Percentiles rank a stretch among this genome's conserved stretches.
These are phyloP conservation scores for Cryptococcus wingfieldii DNA, from an alignment of 1,284 basidiomycete genomes.

Conservation along the genomic window DNA sequence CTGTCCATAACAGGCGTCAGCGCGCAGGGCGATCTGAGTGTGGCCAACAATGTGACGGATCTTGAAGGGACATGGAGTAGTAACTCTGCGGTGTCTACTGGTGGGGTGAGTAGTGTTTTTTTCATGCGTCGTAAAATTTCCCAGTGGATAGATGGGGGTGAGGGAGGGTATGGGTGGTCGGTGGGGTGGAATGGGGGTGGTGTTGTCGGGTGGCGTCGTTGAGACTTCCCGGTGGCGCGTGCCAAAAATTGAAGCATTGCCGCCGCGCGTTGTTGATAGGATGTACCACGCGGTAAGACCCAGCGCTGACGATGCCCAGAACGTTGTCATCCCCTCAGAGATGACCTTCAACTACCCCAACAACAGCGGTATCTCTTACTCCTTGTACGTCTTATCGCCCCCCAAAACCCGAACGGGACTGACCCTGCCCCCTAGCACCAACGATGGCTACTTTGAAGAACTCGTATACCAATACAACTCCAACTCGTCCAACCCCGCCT, in stretches of 20 bases:
- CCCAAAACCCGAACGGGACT: not conserved
- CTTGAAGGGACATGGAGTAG: slow-evolving; percentile 80
- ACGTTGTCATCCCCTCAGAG: slow-evolving; percentile 76
- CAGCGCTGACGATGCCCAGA: slow-evolving; percentile 51
- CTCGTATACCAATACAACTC: slow-evolving; percentile 77
- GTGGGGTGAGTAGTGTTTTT: slow-evolving; percentile 61
- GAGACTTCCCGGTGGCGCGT: too few relatives aligned
- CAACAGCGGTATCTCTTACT: slow-evolving; percentile 77
- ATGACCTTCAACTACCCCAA: slow-evolving; percentile 72
- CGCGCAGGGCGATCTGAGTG: slow-evolving; percentile 33
- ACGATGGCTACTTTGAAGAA: slow-evolving; percentile 75
- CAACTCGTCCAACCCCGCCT: slow-evolving; percentile 56
- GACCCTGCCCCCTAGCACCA: slow-evolving; percentile 46
- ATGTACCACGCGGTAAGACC: not conserved
- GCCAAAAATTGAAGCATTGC: not conserved
- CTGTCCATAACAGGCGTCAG: slow-evolving; percentile 4
- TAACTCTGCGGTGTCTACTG: slow-evolving; percentile 68
- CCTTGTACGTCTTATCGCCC: slow-evolving; percentile 65
- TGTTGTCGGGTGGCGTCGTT: not conserved
- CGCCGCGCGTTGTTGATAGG: not conserved
- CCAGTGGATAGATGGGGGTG: not conserved
- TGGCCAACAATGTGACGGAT: slow-evolving; percentile 59
- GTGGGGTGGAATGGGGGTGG: not conserved
- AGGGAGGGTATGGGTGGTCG: not conserved
- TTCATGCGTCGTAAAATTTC: not conserved